Base-by-base conservation (phyloP, 108 stramenopile species). In the Cyclotella sp. region DNA sequence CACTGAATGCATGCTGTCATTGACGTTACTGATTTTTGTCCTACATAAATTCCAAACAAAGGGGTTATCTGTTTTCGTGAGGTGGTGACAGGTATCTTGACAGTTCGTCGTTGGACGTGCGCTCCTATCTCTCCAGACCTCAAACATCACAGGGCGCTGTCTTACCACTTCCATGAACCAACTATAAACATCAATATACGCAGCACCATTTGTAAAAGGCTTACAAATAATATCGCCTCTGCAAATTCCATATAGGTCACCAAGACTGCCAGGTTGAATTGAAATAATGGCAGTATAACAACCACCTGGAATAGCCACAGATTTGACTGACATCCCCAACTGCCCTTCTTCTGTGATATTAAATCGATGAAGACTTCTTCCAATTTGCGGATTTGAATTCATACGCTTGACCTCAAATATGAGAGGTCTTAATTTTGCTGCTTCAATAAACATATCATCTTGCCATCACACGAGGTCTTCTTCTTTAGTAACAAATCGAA, bases 141-240 rank as follows among this genome's bases (percentile, higher is more conserved):
- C 66, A 53, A 79, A 57, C 21, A 61, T 53, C 21, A 60, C 68
- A 41, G 78, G 78, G 46, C 78, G 78, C 8, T 0, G 14, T 22
- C 43, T 59, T 9, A 54, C 66, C 27, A 18, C 42, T 3, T 62
- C 19, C 14, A 61, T 30, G 43, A 79, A 62, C 55, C 43, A 68
- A 8, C 29, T 22, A 11, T 62, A 55, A 41, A 29, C n/a, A 44
- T 51, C 30, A 26, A 22, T 19, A 30, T 11, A 16, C 0, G 46
- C 21, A 16, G 45, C 45, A 22, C 77, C 77, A 66, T 72, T 66
- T 14, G 63, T 59, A 34, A 49, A 53, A n/a, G 72, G 72, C 55
- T 79, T 61, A 51, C 78, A 79, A 46, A 79, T 22, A 15, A 79
- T 14, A 52, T 79, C 78, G 28, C 58, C 40, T 30, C 13, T 21